Evolutionary conservation across 768 basidiomycete genomes (phyloP), one percentile per base, ranked within the genome.

Genomic region (Clavaria fumosa): DNA sequence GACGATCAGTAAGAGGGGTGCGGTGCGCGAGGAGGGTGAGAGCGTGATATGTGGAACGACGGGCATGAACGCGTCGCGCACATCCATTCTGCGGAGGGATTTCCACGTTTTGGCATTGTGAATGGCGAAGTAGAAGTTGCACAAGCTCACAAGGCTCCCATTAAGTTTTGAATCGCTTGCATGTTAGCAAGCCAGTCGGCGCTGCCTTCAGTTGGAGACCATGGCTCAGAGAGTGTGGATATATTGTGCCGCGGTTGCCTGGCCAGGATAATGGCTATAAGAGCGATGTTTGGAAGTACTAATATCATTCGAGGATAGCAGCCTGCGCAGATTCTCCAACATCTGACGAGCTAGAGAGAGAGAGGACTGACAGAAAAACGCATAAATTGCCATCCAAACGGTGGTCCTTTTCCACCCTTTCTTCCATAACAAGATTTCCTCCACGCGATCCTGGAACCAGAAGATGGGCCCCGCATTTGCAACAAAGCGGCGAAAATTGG

Each of bases 91-190:
- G 41, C 7, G 17, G 15, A 45, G 28, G 14, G 20, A 32, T 12
- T 3, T 14, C 7, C 18, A 15, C n/a, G 23, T n/a, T 40, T 23
- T 17, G 40, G 24, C 32, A 3, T 18, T n/a, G 18, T 19, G n/a
- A 4, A 19, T 30, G 4, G 18, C 17, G 21, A 6, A 12, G 9
- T 19, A 21, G 7, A 23, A n/a, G 15, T 47, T 6, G 23, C 38
- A 31, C 21, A 38, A 33, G 58, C 81, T 45, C 56, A 88, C 82
- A 77, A 59, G 5, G 69, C 58, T 4, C 85, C 86, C 86, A 91
- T 90, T 21, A 91, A 68, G 46, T 91, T 91, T 52, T 91, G 89
- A 20, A 91, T 81, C 1, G 68, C 86, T 56, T 90, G 86, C 2
- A 91, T 59, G 44, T 90, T 93, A 11, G 81, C 78, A 43, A 80